These are phyloP conservation scores for Spergularia marina DNA, from an alignment of 148 eudicot species.

Conservation along the genomic window DNA sequence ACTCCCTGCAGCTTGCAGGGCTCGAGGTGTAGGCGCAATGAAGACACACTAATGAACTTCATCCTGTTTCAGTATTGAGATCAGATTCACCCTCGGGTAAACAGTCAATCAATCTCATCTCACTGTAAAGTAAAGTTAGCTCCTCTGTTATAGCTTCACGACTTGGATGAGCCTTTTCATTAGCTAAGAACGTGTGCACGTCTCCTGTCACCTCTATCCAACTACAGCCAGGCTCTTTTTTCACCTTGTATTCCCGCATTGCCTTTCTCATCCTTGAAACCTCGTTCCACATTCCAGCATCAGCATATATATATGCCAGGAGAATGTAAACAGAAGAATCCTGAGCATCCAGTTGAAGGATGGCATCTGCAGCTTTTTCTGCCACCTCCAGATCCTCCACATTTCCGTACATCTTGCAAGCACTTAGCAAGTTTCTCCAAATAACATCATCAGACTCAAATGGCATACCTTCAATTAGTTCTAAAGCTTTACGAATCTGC, in stretches of 20 bases:
- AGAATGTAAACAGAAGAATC: conserved; percentile 81
- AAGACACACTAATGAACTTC: neutral
- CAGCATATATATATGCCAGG: conserved; percentile 68
- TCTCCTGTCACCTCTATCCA: conserved; percentile 85
- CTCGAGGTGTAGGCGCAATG: neutral
- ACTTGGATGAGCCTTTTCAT: conserved; percentile 76
- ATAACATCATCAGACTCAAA: conserved; percentile 78
- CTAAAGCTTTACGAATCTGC: conserved; percentile 53
- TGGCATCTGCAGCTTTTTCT: conserved; percentile 60
- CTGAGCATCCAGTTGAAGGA: conserved; percentile 66
- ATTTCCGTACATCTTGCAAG: conserved; percentile 78
- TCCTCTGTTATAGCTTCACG: conserved; percentile 55
- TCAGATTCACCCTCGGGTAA: conserved; percentile 9
- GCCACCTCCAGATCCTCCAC: conserved; percentile 82
- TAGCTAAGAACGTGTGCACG: conserved; percentile 67
- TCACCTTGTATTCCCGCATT: conserved; percentile 56
- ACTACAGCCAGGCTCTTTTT: conserved; percentile 95
- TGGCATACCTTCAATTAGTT: conserved; percentile 75
- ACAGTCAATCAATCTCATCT: conserved; percentile 43
- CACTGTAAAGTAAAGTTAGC: conserved; percentile 47
- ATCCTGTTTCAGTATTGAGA: conserved; percentile 9
- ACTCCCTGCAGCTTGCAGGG: neutral
- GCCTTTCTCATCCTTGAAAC: conserved; percentile 50
- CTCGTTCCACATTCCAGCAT: conserved; percentile 78
- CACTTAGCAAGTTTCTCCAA: conserved; percentile 86